Conservation (phyloP, 192 early-diverging fungal genomes). For the Dimargaris verticillata region DNA sequence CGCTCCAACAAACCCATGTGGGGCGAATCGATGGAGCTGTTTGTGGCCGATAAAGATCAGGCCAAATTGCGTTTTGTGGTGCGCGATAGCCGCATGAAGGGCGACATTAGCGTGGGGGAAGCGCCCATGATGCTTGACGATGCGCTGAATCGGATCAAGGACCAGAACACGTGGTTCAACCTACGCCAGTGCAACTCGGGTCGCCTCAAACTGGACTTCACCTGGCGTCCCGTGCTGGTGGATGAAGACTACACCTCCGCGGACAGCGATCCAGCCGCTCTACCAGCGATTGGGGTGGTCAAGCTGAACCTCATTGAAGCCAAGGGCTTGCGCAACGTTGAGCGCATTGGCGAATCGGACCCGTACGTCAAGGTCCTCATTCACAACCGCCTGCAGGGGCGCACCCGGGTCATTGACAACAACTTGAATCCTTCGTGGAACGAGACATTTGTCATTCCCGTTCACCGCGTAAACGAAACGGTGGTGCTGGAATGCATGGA, state of each 20-base stretch:
- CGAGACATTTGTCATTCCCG: conserved; percentile 72
- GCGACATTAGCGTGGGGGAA: conserved; percentile 12
- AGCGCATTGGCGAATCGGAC: conserved; percentile 74
- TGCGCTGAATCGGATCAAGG: conserved; percentile 23
- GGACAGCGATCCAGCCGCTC: background rate
- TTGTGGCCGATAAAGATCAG: conserved; percentile 47
- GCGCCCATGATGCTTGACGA: conserved; percentile 16
- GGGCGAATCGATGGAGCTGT: conserved; percentile 50
- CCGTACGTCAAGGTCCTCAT: conserved; percentile 72
- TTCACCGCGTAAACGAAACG: conserved; percentile 54
- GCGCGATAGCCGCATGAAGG: conserved; percentile 25
- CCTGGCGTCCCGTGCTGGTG: conserved; percentile 74
- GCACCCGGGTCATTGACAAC: conserved; percentile 65
- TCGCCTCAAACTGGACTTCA: conserved; percentile 39
- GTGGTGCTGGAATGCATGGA: conserved; percentile 72
- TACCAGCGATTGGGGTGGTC: conserved; percentile 58
- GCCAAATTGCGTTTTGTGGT: conserved; percentile 44
- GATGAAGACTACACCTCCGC: conserved; percentile 31
- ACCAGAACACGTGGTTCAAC: conserved; percentile 44
- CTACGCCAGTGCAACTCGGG: conserved; percentile 34
- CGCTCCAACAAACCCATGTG: conserved; percentile 67
- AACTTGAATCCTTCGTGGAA: conserved; percentile 84
- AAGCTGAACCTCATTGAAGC: conserved; percentile 61
- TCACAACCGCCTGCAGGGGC: conserved; percentile 40
- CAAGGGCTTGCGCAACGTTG: conserved; percentile 67